These are phyloP conservation scores for Stagonosporopsis cucurbitacearum DNA, from an alignment of 2,329 filamentous ascomycete genomes.

Conservation along the genomic window DNA sequence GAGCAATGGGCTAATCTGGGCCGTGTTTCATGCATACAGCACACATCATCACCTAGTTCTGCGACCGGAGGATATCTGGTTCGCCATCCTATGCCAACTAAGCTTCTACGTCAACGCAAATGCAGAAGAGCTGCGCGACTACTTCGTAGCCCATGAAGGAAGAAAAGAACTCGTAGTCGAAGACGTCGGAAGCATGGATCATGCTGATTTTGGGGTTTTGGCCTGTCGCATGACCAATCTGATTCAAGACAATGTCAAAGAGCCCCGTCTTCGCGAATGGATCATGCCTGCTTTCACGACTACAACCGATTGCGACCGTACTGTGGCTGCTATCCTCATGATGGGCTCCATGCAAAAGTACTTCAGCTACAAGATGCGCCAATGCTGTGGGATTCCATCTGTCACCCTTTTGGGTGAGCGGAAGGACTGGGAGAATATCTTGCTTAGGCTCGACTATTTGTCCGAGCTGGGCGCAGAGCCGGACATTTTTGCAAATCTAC, in stretches of 20 bases:
- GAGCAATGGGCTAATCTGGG: slow-evolving; percentile 27
- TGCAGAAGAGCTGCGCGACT: slow-evolving; percentile 27
- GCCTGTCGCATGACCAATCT: slow-evolving; percentile 12
- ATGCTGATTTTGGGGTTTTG: slow-evolving; percentile 7
- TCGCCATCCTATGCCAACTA: slow-evolving; percentile 33
- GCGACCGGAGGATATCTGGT: slow-evolving; percentile 39
- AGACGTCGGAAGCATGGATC: slow-evolving; percentile 8
- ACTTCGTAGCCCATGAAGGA: slow-evolving; percentile 45
- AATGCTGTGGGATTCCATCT: slow-evolving; percentile 26
- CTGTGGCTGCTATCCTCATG: slow-evolving; percentile 24
- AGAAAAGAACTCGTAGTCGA: slow-evolving; percentile 23
- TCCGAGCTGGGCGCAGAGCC: slow-evolving; percentile 15
- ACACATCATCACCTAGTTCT: slow-evolving; percentile 31
- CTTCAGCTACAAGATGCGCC: slow-evolving; percentile 13
- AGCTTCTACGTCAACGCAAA: slow-evolving; percentile 36
- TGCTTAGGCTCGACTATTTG: slow-evolving; percentile 21
- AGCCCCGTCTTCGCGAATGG: slow-evolving; percentile 18
- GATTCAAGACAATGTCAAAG: slow-evolving; percentile 21
- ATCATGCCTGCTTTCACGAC: slow-evolving; percentile 31
- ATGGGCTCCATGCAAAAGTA: slow-evolving; percentile 28
- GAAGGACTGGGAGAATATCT: slow-evolving; percentile 26
- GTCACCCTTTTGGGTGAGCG: slow-evolving; percentile 29
- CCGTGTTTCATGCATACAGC: slow-evolving; percentile 24
- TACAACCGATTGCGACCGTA: slow-evolving; percentile 21
- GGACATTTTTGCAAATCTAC: slow-evolving; percentile 13